phyloP scores from a whole-genome alignment of 768 basidiomycete species.

The Boletus pseudo-olivaceus region DNA sequence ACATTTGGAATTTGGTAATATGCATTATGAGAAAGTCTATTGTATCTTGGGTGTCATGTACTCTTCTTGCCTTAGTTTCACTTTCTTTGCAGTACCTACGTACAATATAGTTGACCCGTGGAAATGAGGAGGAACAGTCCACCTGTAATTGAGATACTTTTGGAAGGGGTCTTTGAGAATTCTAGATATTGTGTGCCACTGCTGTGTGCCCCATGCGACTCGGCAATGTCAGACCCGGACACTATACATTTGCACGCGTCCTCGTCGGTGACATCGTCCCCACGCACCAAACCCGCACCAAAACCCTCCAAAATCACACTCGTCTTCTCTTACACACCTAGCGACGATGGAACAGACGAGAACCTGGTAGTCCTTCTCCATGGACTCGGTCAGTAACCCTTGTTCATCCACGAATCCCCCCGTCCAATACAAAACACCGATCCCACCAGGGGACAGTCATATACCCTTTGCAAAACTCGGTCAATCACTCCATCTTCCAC shows the following conservation, averaged over 20 bases:
- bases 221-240: conserved; percentile 16
- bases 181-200: background rate
- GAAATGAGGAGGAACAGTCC: background rate
- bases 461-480: conserved; percentile 74
- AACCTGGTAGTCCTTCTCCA: conserved; percentile 83
- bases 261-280: conserved; percentile 6
- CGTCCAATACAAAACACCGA: background rate
- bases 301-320: conserved; percentile 43
- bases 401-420: background rate
- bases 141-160: background rate
- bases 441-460: conserved; percentile 69
- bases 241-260: conserved; percentile 20
- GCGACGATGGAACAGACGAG: conserved; percentile 81
- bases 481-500: conserved; percentile 73
- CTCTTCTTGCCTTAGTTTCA: background rate
- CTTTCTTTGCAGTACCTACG: no score
- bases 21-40: no score
- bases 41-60: background rate
- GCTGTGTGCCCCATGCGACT: background rate
- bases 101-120: background rate
- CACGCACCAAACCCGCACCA: conserved; percentile 50
- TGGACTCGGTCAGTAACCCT: conserved; percentile 61
- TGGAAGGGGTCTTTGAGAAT: background rate
- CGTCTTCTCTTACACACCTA: conserved; percentile 65
- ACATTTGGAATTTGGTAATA: no score